Percentiles rank a stretch among this genome's conserved stretches.
Conservation (phyloP, 1,284 basidiomycete genomes). For the Anthracocystis walkeri region DNA sequence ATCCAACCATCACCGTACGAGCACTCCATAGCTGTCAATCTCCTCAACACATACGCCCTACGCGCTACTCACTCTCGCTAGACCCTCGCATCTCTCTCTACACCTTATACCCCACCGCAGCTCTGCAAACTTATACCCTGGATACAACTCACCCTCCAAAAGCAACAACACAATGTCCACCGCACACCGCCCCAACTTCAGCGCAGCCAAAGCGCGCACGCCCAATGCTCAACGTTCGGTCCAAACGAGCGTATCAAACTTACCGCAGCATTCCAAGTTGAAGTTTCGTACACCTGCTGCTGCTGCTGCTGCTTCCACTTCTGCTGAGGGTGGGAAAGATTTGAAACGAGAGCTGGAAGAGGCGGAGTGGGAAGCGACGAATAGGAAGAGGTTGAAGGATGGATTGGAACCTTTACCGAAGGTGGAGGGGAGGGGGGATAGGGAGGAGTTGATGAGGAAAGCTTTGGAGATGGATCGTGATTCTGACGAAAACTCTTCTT, state of each 20-base stretch:
- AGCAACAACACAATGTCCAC: conserved; percentile 50
- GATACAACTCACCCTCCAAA: neutral
- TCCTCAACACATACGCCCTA: too few relatives aligned
- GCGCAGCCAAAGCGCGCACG: conserved; percentile 56
- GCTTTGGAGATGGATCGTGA: conserved; percentile 31
- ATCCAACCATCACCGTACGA: neutral
- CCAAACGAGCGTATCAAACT: conserved; percentile 21
- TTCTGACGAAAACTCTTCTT: neutral
- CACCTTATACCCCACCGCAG: too few relatives aligned
- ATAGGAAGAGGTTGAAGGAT: conserved; percentile 30
- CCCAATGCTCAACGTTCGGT: conserved; percentile 52
- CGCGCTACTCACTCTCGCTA: too few relatives aligned
- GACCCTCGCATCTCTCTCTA: too few relatives aligned
- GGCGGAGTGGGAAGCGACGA: conserved; percentile 53
- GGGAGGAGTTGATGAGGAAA: conserved; percentile 26
- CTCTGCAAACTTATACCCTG: too few relatives aligned
- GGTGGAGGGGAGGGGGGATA: conserved; percentile 13
- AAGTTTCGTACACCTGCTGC: conserved; percentile 62
- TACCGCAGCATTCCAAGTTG: conserved; percentile 63
- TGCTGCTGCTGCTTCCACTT: conserved; percentile 21
- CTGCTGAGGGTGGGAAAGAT: conserved; percentile 30
- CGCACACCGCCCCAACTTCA: conserved; percentile 67
- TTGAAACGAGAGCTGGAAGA: conserved; percentile 59
- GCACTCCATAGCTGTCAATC: too few relatives aligned
- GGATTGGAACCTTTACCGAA: conserved; percentile 27